Evolutionary conservation across 495 filamentous ascomycete species (phyloP).

Genomic region (Aspergillus heteromorphus): DNA sequence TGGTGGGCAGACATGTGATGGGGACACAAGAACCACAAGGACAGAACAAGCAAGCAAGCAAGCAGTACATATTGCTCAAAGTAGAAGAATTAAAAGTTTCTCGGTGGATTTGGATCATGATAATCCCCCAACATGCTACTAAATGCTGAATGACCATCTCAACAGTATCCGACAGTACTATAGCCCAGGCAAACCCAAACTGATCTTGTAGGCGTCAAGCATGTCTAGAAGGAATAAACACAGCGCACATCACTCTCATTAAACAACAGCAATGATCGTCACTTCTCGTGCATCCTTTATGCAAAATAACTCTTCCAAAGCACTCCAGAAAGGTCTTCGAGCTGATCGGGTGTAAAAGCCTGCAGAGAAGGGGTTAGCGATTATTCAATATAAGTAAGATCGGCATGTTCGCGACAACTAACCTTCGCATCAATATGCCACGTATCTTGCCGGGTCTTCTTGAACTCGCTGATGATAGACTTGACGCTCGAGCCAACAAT

Average conservation of each 20-base stretch:
- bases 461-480: constrained; percentile 90
- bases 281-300: constrained; percentile 30
- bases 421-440: constrained; percentile 98
- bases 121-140: background rate
- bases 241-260: background rate
- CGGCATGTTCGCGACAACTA: constrained; percentile 8
- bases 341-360: constrained; percentile 88
- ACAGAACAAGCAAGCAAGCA: no score
- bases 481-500: constrained; percentile 98
- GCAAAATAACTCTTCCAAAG: constrained; percentile 99
- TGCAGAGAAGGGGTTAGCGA: constrained; percentile 37
- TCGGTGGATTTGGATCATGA: background rate
- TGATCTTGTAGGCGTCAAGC: background rate
- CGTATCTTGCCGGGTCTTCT: constrained; percentile 98
- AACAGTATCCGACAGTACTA: background rate
- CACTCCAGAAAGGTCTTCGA: constrained; percentile 93
- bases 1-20: no score
- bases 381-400: background rate
- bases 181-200: background rate
- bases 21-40: no score
- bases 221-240: background rate
- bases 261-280: background rate
- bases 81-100: background rate
- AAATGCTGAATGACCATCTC: background rate
- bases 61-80: no score